Conservation (phyloP, 345 rosid genomes). For the Gossypium herbaceum region DNA sequence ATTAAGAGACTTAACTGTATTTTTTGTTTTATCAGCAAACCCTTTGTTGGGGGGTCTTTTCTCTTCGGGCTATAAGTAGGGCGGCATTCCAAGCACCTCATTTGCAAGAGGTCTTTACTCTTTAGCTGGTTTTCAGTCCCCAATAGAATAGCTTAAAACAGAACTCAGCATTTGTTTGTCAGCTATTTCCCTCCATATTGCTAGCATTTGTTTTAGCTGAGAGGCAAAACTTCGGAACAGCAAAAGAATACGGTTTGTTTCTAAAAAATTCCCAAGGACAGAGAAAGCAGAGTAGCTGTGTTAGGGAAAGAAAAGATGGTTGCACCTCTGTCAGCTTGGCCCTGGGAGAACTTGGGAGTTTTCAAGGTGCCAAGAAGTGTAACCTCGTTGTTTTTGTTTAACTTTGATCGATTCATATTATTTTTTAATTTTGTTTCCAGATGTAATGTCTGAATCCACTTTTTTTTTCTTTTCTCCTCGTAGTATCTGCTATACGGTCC, state of each 20-base stretch:
- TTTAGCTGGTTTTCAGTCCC: neutral
- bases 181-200: neutral
- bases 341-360: slow-evolving; percentile 76
- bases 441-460: neutral
- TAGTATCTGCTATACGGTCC: slow-evolving; percentile 85
- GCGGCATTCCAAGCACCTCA: neutral
- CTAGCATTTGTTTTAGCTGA: neutral
- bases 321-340: slow-evolving; percentile 73
- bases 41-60: neutral
- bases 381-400: neutral
- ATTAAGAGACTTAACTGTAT: slow-evolving; percentile 7
- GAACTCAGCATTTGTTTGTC: neutral
- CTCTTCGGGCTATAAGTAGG: neutral
- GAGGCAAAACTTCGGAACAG: neutral
- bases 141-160: neutral
- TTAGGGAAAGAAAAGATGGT: slow-evolving; percentile 32
- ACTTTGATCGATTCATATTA: neutral
- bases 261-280: neutral
- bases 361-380: slow-evolving; percentile 53
- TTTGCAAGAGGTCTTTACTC: neutral
- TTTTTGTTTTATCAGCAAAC: neutral
- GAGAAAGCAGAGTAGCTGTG: neutral
- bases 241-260: no score
- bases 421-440: neutral
- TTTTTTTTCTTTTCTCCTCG: neutral